phyloP scores from a whole-genome alignment of 208 protist genomes.

The Ichthyophonus hoferi region DNA sequence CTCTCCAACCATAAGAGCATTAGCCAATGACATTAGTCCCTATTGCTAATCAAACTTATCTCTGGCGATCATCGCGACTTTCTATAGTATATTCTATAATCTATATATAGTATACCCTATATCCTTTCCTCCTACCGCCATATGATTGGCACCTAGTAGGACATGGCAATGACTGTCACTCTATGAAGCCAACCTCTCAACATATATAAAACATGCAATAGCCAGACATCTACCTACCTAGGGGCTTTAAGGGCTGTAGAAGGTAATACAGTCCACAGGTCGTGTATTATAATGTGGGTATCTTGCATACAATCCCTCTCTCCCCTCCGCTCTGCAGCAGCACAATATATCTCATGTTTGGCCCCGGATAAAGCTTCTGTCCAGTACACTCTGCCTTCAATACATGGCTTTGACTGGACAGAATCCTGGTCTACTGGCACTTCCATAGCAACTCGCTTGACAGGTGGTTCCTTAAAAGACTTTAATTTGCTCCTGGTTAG shows the following conservation, averaged over 20 bases:
- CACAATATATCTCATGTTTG: not conserved
- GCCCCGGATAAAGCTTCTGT: not conserved
- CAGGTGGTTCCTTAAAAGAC: not conserved
- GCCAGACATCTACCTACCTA: not conserved
- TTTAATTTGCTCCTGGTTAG: no score
- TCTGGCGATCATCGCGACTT: no score
- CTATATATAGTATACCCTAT: not conserved
- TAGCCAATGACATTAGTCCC: no score
- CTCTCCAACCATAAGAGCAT: no score
- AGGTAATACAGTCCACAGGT: not conserved
- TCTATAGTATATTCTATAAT: no score
- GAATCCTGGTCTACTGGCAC: not conserved
- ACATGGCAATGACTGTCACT: no score
- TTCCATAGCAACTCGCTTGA: not conserved
- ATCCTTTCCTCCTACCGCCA: not conserved
- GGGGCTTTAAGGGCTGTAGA: not conserved
- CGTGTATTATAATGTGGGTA: not conserved
- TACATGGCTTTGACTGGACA: not conserved
- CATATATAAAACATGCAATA: not conserved
- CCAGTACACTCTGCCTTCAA: not conserved
- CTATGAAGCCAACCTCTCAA: not conserved
- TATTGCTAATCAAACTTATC: no score
- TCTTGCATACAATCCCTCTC: slow-evolving; percentile 23
- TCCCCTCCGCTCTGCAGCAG: slow-evolving; percentile 11
- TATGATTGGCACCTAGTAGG: not conserved